Conservation (phyloP, 305 asterid species). For the Ajuga reptans region DNA sequence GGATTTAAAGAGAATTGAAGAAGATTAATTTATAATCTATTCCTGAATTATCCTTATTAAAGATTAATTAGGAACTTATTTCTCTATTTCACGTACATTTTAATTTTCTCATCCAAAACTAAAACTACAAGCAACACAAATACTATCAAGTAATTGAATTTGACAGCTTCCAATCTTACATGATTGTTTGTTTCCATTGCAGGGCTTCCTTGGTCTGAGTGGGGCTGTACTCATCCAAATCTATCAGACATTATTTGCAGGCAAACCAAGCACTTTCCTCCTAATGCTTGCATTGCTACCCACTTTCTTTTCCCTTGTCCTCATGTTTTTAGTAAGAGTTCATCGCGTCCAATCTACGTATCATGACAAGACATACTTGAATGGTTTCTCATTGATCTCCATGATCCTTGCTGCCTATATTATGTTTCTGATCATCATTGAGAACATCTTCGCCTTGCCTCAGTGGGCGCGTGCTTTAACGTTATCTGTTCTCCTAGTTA, state of each 20-base stretch:
- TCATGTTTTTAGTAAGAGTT: slow-evolving; percentile 60
- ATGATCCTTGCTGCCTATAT: slow-evolving; percentile 42
- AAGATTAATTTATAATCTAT: too few relatives aligned
- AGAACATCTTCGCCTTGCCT: slow-evolving; percentile 35
- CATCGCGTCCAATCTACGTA: slow-evolving; percentile 27
- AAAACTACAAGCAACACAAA: too few relatives aligned
- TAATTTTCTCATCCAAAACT: too few relatives aligned
- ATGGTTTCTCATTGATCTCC: slow-evolving; percentile 53
- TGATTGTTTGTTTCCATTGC: slow-evolving; percentile 17
- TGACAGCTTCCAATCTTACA: neutral
- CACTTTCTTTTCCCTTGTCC: slow-evolving; percentile 42
- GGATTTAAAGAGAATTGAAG: too few relatives aligned
- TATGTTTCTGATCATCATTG: slow-evolving; percentile 50
- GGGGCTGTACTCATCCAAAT: slow-evolving; percentile 81
- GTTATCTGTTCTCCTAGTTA: slow-evolving; percentile 41
- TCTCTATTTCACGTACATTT: too few relatives aligned
- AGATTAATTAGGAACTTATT: too few relatives aligned
- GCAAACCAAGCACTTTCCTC: slow-evolving; percentile 60
- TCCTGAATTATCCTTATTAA: too few relatives aligned
- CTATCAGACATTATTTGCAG: slow-evolving; percentile 53
- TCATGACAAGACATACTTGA: slow-evolving; percentile 39
- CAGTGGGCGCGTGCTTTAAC: slow-evolving; percentile 36
- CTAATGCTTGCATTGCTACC: slow-evolving; percentile 73
- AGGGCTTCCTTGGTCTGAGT: slow-evolving; percentile 96
- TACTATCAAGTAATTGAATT: too few relatives aligned